Percentiles rank a stretch among this genome's conserved stretches.
phyloP scores from a whole-genome alignment of 768 basidiomycete genomes.

The Coprinellus aureogranulatus region DNA sequence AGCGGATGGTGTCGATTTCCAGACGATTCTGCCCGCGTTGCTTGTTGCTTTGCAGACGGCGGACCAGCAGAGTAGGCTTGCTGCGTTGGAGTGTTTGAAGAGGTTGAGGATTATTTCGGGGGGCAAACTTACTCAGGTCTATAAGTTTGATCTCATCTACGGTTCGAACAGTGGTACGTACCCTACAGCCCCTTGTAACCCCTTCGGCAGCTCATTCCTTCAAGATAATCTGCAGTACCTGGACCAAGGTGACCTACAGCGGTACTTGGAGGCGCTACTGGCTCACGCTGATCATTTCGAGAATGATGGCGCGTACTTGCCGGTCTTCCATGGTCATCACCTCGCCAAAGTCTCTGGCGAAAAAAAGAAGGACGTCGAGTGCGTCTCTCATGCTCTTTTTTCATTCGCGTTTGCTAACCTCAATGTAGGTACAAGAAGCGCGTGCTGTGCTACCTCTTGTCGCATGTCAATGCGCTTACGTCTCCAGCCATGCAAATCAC shows the following conservation, averaged over 20 bases:
- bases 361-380: slow-evolving; percentile 55
- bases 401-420: neutral
- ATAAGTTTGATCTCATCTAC: slow-evolving; percentile 73
- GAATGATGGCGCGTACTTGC: slow-evolving; percentile 59
- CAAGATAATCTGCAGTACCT: slow-evolving; percentile 59
- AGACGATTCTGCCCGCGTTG: slow-evolving; percentile 70
- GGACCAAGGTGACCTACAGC: slow-evolving; percentile 58
- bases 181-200: neutral
- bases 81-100: slow-evolving; percentile 56
- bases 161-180: slow-evolving; percentile 56
- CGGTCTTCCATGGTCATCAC: slow-evolving; percentile 58
- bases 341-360: slow-evolving; percentile 48
- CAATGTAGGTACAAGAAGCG: slow-evolving; percentile 62
- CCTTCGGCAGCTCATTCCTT: slow-evolving; percentile 3
- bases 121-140: slow-evolving; percentile 53
- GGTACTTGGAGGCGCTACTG: slow-evolving; percentile 54
- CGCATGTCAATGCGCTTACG: slow-evolving; percentile 67
- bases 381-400: slow-evolving; percentile 21
- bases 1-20: slow-evolving; percentile 67
- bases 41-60: slow-evolving; percentile 57
- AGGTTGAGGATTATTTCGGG: slow-evolving; percentile 40
- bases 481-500: slow-evolving; percentile 45
- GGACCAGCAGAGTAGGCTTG: slow-evolving; percentile 42
- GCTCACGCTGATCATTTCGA: slow-evolving; percentile 53
- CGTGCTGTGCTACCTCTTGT: slow-evolving; percentile 73